Percentiles rank a stretch among this genome's conserved stretches.
Evolutionary conservation across 2,329 filamentous ascomycete species (phyloP).

Genomic region (Stachybotrys chlorohalonatus): DNA sequence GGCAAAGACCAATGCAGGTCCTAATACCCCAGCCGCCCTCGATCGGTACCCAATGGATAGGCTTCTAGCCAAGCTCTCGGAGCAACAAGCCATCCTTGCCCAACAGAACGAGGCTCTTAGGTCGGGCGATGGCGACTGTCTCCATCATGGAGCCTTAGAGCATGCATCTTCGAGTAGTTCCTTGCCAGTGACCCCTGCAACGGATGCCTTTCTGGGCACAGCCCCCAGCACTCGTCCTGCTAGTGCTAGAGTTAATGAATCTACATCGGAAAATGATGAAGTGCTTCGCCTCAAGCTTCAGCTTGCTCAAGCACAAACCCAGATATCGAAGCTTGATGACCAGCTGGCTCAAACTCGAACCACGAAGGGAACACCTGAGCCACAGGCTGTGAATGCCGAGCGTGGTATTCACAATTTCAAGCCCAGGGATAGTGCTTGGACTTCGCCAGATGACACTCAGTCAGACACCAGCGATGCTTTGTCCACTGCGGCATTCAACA

Average conservation of each 20-base stretch:
- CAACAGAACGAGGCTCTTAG: conserved; percentile 50
- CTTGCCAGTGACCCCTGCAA: conserved; percentile 53
- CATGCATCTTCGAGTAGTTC: conserved; percentile 47
- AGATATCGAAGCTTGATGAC: conserved; percentile 62
- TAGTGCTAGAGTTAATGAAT: conserved; percentile 38
- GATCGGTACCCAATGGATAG: conserved; percentile 57
- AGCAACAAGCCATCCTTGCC: conserved; percentile 54
- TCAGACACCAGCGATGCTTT: conserved; percentile 49
- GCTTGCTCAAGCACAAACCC: conserved; percentile 60
- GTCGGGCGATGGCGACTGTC: conserved; percentile 24
- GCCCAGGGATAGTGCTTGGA: conserved; percentile 40
- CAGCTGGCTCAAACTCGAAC: conserved; percentile 59
- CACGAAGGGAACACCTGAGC: conserved; percentile 40
- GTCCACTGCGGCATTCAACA: conserved; percentile 41
- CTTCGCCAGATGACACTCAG: conserved; percentile 41
- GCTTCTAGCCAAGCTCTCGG: conserved; percentile 63
- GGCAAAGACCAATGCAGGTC: conserved; percentile 14
- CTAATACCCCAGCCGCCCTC: conserved; percentile 25
- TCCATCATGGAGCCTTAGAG: conserved; percentile 29
- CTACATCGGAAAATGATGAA: conserved; percentile 40
- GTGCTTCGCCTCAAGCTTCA: conserved; percentile 60
- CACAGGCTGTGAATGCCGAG: conserved; percentile 3
- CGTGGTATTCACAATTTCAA: conserved; percentile 11
- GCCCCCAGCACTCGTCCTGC: conserved; percentile 42
- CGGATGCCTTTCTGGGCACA: conserved; percentile 40